Conservation (phyloP, 768 basidiomycete species). For the Candolleomyces efflorescens region DNA sequence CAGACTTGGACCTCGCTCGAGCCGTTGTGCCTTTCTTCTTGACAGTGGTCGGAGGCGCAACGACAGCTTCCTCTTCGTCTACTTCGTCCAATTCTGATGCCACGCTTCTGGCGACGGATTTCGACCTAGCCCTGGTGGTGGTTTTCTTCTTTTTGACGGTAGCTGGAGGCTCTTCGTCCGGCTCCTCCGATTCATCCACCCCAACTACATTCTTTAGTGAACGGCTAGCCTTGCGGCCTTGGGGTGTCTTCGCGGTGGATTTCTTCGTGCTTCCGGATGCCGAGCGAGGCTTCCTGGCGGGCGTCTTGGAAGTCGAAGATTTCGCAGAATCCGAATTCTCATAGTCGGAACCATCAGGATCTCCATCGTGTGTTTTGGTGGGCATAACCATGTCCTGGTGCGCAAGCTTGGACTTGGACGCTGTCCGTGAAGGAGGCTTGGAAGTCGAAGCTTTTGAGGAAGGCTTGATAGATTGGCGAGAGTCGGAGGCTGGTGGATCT, state of each 20-base stretch:
- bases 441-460: slow-evolving; percentile 23
- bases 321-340: slow-evolving; percentile 13
- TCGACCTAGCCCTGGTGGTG: slow-evolving; percentile 17
- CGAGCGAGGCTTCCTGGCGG: slow-evolving; percentile 3
- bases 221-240: slow-evolving; percentile 18
- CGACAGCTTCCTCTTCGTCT: neutral
- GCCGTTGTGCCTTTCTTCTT: slow-evolving; percentile 6
- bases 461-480: slow-evolving; percentile 17
- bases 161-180: neutral
- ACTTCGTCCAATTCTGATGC: slow-evolving; percentile 8
- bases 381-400: slow-evolving; percentile 33
- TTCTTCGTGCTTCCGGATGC: neutral
- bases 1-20: neutral
- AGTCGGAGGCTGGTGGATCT: slow-evolving; percentile 10
- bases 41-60: neutral
- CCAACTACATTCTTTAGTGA: slow-evolving; percentile 12
- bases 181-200: slow-evolving; percentile 7
- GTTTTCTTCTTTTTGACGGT: neutral
- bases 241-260: slow-evolving; percentile 16
- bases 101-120: slow-evolving; percentile 20
- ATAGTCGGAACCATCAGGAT: slow-evolving; percentile 23
- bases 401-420: neutral
- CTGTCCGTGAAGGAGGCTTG: slow-evolving; percentile 23
- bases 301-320: slow-evolving; percentile 5
- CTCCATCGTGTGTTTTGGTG: slow-evolving; percentile 37